Evolutionary conservation across 306 rosid species (phyloP), one percentile per base, ranked within the genome.

Genomic region (Acacia confusa): DNA sequence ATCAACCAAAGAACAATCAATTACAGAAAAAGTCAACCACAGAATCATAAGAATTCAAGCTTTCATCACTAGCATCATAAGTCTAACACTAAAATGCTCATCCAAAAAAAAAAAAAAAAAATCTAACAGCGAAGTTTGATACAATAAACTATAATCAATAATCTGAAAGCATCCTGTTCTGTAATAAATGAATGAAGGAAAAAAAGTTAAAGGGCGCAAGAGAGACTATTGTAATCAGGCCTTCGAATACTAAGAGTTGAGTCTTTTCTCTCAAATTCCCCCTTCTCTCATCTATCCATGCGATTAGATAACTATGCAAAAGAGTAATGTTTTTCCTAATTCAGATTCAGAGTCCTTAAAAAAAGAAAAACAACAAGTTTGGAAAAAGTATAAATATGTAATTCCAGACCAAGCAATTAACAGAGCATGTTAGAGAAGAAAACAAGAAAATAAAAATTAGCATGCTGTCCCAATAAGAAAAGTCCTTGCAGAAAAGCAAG

Each of bases 401-500:
- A 57, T 57, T 58, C 75, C 70, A 72, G 53, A 61, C 7, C 9
- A 75, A 44, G 20, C 3, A 63, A 43, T 77, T 22, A 47, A 19
- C 61, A 8, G 44, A 38, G 27, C 27, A 76, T 45, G 50, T 36
- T 40, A 68, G 52, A 68, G 67, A 72, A 67, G 74, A 65, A 28
- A 36, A 52, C 25, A 27, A 19, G 47, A 47, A 27, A 9, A 24
- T 52, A 52, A n/a, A 40, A 70, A 60, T 24, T 60, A 53, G 82
- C 78, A 67, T 7, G 41, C 15, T 22, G n/a, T 40, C 72, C 55
- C 50, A 41, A 55, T 7, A 38, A 77, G 58, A 40, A 53, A 34
- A 80, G 30, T 72, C 76, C 50, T 64, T 9, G 80, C 68, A 53
- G 40, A 71, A 47, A 44, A 57, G 73, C 38, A 55, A 72, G 28